Evolutionary conservation across 1,139 yeast genomes (phyloP), one percentile per base, ranked within the genome.

Genomic region (Yamadazyma friedrichii): DNA sequence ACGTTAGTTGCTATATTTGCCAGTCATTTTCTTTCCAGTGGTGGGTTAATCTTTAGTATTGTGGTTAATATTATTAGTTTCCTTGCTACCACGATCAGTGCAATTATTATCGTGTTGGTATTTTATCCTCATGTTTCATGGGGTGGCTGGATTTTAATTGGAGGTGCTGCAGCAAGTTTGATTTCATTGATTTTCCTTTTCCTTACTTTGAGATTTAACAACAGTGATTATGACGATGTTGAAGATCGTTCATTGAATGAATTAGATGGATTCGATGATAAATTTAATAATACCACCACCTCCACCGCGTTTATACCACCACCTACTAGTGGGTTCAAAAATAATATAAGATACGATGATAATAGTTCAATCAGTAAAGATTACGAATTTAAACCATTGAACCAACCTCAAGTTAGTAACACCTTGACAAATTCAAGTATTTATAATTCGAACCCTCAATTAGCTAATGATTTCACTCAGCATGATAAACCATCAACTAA

Each of bases 71-170:
- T 76, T 12, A 47, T 84, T 8, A 64, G 80, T 1, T 79, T 82
- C 50, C 48, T 80, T 20, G 62, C 76, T 8, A 65, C 85, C 3
- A 65, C 82, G 2, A 51, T 83, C 28, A 62, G 76, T 15, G 47
- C 85, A 44, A 59, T 84, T 8, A 71, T 81, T 16, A 70, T 71
- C 6, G 69, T 83, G 17, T 53, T 85, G 41, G 64, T 79, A 15
- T 84, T 81, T 56, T 73, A 72, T 48, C 93, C 93, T 4, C 68
- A 80, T 50, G 67, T 82, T 31, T 66, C 73, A 9, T 84, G 89
- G 89, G 70, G 80, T 32, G 76, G 83, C 5, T 84, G 91, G 91
- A 61, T 82, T 28, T 65, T 82, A 43, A 68, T 84, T 29, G 88
- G 85, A 1, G 71, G 86, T 2, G 83, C 87, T 2, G 84, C 74